phyloP scores from a whole-genome alignment of 768 basidiomycete species.

The Leccinum obscurum region DNA sequence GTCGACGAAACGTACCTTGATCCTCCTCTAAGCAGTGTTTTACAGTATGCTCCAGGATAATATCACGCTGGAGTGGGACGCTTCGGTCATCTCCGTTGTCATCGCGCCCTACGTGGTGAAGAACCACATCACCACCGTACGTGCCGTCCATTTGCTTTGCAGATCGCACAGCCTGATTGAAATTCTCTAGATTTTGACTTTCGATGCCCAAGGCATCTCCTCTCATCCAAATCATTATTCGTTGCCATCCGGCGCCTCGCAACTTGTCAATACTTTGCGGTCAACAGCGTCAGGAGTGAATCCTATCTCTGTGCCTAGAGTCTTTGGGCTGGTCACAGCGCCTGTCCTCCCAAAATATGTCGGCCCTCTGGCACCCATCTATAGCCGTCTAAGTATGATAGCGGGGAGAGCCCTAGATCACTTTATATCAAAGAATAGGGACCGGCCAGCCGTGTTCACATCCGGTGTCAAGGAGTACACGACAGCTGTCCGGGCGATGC shows the following conservation, averaged over 20 bases:
- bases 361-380: slow-evolving; percentile 50
- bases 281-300: slow-evolving; percentile 31
- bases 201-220: slow-evolving; percentile 78
- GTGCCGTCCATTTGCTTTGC: slow-evolving; percentile 20
- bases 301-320: slow-evolving; percentile 34
- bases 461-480: slow-evolving; percentile 57
- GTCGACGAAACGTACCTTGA: slow-evolving; percentile 3
- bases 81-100: slow-evolving; percentile 54
- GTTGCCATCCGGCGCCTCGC: slow-evolving; percentile 54
- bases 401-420: slow-evolving; percentile 7
- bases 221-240: slow-evolving; percentile 85
- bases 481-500: slow-evolving; percentile 66
- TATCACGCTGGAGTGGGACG: slow-evolving; percentile 65
- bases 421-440: slow-evolving; percentile 3
- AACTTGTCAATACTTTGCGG: slow-evolving; percentile 39
- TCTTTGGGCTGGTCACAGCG: slow-evolving; percentile 64
- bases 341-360: slow-evolving; percentile 61
- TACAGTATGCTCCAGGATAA: slow-evolving; percentile 71
- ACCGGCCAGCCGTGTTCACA: slow-evolving; percentile 43
- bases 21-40: slow-evolving; percentile 19
- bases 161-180: slow-evolving; percentile 1
- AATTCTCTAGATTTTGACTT: slow-evolving; percentile 72
- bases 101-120: slow-evolving; percentile 58
- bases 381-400: slow-evolving; percentile 48
- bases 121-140: slow-evolving; percentile 63